Evolutionary conservation across 148 eudicot genomes (phyloP).

Genomic region (Dianthus caryophyllus): DNA sequence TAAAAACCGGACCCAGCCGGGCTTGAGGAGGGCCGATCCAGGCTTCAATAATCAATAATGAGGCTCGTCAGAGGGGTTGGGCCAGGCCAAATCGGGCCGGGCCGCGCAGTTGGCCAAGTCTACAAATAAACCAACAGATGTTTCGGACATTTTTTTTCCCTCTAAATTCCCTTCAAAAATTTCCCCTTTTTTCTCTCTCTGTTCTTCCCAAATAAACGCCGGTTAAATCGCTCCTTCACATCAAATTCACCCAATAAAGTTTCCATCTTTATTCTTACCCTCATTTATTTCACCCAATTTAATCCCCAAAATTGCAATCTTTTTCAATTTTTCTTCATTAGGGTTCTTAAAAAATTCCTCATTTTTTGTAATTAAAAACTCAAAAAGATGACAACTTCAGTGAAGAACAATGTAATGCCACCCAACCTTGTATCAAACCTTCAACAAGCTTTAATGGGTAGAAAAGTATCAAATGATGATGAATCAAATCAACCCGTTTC

Average conservation of each 20-base stretch:
- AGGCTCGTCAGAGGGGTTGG: no score
- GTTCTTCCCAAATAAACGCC: conserved; percentile 25
- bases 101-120: no score
- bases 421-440: conserved; percentile 59
- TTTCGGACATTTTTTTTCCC: no score
- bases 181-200: conserved; percentile 11
- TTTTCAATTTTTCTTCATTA: not conserved
- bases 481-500: conserved; percentile 28
- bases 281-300: not conserved
- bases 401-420: conserved; percentile 48
- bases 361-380: no score
- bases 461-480: conserved; percentile 38
- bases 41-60: no score
- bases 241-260: conserved; percentile 14
- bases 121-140: no score
- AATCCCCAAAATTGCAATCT: not conserved
- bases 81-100: no score
- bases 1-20: no score
- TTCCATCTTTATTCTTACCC: conserved; percentile 13
- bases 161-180: conserved; percentile 13
- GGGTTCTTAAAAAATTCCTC: not conserved
- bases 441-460: conserved; percentile 43
- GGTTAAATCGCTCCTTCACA: conserved; percentile 36
- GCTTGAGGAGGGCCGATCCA: no score
- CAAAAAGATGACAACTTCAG: conserved; percentile 28